Base-by-base conservation (phyloP, 306 rosid species). In the Comarum palustre region DNA sequence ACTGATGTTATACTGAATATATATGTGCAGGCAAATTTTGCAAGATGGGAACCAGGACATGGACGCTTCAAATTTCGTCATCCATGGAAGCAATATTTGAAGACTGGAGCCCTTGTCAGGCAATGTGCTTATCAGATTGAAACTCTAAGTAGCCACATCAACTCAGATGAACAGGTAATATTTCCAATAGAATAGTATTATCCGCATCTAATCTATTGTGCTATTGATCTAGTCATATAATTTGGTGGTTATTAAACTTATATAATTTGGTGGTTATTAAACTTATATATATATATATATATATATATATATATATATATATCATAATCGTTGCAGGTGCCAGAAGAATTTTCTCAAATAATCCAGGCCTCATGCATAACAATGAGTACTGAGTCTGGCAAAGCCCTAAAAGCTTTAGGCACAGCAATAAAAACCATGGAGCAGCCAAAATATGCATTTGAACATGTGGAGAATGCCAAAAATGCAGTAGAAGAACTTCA, bases 11-110 rank as follows among this genome's bases (percentile, higher is more conserved):
- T 39, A 39, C 42, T 7, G 42, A 39, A 39, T 39, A 39, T 8
- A 24, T 12, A 41, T 68, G 11, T 20, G 8, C 80, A 93, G 98
- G 95, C 88, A 73, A 94, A 88, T 82, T 90, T 91, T 46, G 96
- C 97, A 54, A 83, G 87, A 79, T 94, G 97, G 98, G 99, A 94
- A 73, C 99, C 97, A 32, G 89, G 90, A 45, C 99, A 94, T 78
- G 99, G 97, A 1, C 71, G 79, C 47, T 94, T 89, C 81, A 64
- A 72, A 5, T 87, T 91, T 76, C 77, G 91, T 5, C 96, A 94
- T 41, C 97, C 97, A 65, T 94, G 99, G 99, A 87, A 78, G 71
- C 93, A 90, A 25, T 94, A 94, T 76, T 80, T 91, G 83, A 88
- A 90, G 82, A 73, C 87, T 39, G 99, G 97, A 79, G 83, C 82